Percentiles rank a stretch among this genome's conserved stretches.
phyloP scores from a whole-genome alignment of 2,329 filamentous ascomycete genomes.

The Chrysoporthe deuterocubensis region DNA sequence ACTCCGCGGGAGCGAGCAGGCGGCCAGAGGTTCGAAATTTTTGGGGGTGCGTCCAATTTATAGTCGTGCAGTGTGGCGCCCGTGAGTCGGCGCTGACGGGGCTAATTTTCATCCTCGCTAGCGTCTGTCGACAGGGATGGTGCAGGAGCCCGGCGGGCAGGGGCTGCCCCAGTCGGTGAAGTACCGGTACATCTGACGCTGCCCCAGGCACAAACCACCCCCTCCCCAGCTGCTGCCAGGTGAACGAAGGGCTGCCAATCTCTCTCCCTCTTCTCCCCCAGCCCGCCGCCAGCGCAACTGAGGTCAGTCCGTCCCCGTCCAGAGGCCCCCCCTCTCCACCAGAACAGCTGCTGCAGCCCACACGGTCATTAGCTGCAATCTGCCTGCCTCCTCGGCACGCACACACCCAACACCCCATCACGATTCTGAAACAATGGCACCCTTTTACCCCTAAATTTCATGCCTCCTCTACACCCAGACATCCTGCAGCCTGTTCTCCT shows the following conservation, averaged over 20 bases:
- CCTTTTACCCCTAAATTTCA: conserved; percentile 25
- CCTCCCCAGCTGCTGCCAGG: not conserved
- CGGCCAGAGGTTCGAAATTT: conserved; percentile 5
- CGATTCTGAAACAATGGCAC: conserved; percentile 28
- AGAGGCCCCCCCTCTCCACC: not conserved
- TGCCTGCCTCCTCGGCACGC: not conserved
- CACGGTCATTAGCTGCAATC: conserved; percentile 1
- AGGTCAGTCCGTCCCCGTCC: not conserved
- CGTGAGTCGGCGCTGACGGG: conserved; percentile 15
- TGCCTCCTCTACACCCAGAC: conserved; percentile 18
- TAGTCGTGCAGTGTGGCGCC: conserved; percentile 33
- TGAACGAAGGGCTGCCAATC: not conserved
- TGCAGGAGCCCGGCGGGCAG: not conserved
- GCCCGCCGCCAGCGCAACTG: too few relatives aligned
- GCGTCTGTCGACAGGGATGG: conserved; percentile 8
- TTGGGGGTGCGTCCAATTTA: conserved; percentile 47
- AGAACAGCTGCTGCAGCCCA: not conserved
- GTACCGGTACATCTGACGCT: not conserved
- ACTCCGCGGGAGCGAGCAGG: conserved; percentile 51
- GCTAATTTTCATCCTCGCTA: conserved; percentile 8
- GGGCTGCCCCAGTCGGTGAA: not conserved
- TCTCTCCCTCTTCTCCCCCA: not conserved
- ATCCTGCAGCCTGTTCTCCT: conserved; percentile 13
- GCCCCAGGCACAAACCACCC: not conserved
- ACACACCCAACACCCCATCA: conserved; percentile 14